Evolutionary conservation across 768 basidiomycete species (phyloP), one percentile per base, ranked within the genome.

Genomic region (Lentinula sp.): DNA sequence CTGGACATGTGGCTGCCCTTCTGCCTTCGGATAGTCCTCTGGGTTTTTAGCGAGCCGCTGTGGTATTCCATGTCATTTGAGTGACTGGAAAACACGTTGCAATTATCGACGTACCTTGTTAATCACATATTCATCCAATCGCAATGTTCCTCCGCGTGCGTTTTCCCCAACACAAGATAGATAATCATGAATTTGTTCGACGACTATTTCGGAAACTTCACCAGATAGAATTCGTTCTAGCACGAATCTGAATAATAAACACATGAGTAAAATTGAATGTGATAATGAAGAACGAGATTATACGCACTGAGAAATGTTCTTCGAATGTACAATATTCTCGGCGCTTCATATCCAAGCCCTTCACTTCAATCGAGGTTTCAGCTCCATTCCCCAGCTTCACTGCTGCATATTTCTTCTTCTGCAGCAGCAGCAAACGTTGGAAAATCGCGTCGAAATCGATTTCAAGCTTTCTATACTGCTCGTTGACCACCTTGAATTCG

Each of bases 391-490:
- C 93, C 45, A 98, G 86, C 75, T 97, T 98, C 71, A 98, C 79
- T 0, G 97, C 97, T 0, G 97, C 97, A 66, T 99, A 99, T 74
- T 99, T 98, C 80, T 99, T 99, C 83, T 99, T 99, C 69, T 98
- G 96, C 58, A 99, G 76, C 10, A 99, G 82, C 2, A 99, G 75
- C 45, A 99, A 79, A 0, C 97, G 85, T 68, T 96, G 86, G 78
- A 99, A 99, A 39, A 98, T 83, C 2, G 90, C 86, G 68, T 99
- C 96, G 16, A 98, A 81, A 70, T 99, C 97, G 62, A 99, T 99
- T 71, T 99, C 97, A 50, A 99, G 87, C 28, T 98, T 82, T 70
- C 85, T 91, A 77, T 98, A 98, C 20, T 90, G 85, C 61, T 98
- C 93, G 68, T 99, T 99, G 67, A 98, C 95, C 6, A 88, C 88